Conservation (phyloP, 768 basidiomycete species). For the Boletus edulis region DNA sequence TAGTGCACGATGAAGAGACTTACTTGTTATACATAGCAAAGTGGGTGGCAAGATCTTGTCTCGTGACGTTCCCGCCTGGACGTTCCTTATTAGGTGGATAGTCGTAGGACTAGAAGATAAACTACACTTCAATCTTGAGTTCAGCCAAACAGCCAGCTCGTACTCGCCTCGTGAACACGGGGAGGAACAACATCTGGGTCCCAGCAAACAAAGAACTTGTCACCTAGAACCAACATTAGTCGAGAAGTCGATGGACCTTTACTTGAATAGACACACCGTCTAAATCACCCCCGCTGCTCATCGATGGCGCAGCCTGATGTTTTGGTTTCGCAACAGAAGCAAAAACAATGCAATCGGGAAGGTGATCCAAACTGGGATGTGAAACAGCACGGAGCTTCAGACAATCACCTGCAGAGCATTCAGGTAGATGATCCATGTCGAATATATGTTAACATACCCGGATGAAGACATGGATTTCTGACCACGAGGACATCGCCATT, state of each 20-base stretch:
- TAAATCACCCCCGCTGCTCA: constrained; percentile 69
- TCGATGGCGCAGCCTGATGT: constrained; percentile 60
- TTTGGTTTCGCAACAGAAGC: constrained; percentile 55
- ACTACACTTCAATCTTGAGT: neutral
- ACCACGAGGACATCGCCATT: constrained; percentile 63
- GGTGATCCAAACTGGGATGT: constrained; percentile 47
- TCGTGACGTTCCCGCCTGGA: constrained; percentile 43
- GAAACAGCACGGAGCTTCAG: constrained; percentile 61
- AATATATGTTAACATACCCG: constrained; percentile 37
- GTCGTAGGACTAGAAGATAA: constrained; percentile 51
- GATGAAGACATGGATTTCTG: constrained; percentile 68
- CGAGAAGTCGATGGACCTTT: neutral
- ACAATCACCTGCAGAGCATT: constrained; percentile 47
- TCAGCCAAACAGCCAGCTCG: neutral
- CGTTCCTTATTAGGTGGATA: constrained; percentile 64
- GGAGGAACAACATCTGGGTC: constrained; percentile 60
- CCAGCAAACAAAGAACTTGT: constrained; percentile 70
- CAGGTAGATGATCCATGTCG: neutral
- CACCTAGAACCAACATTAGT: constrained; percentile 38
- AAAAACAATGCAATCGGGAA: constrained; percentile 69
- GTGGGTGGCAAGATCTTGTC: constrained; percentile 59
- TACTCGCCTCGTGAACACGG: constrained; percentile 49
- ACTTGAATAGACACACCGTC: constrained; percentile 39
- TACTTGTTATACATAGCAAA: constrained; percentile 67
- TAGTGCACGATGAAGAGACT: constrained; percentile 8